A percentile compares a stretch with the other conserved stretches of the same genome.
These are phyloP conservation scores for Phytopythium kandeliae DNA, from an alignment of 352 stramenopile species.

Conservation along the genomic window DNA sequence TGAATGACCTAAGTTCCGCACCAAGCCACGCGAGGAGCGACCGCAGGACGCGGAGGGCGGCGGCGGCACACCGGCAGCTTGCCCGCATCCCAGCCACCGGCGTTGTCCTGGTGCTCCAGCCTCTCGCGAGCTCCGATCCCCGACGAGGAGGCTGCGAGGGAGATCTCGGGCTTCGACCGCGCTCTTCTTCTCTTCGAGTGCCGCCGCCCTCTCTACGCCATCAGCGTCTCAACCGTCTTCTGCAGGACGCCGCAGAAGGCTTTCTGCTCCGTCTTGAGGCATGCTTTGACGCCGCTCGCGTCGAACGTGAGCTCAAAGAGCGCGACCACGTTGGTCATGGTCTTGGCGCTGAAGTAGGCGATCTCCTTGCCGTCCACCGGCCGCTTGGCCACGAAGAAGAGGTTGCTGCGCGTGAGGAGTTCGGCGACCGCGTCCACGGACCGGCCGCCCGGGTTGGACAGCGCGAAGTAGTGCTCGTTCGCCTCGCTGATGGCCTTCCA, in stretches of 20 bases:
- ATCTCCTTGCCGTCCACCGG: constrained; percentile 93
- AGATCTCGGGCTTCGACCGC: neutral
- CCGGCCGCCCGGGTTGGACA: constrained; percentile 50
- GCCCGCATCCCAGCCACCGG: no score
- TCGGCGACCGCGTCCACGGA: constrained; percentile 87
- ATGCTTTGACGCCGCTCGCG: constrained; percentile 89
- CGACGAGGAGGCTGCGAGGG: neutral
- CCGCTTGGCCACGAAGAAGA: constrained; percentile 94
- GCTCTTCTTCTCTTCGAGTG: neutral
- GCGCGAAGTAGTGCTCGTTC: constrained; percentile 93
- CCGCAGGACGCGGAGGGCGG: no score
- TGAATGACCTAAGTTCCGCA: no score
- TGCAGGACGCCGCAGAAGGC: constrained; percentile 87
- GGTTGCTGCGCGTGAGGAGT: constrained; percentile 82
- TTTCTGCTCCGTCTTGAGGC: constrained; percentile 92
- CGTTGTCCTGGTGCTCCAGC: neutral
- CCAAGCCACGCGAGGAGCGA: no score
- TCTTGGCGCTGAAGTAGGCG: constrained; percentile 95
- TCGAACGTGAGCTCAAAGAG: constrained; percentile 96
- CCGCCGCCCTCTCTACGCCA: constrained; percentile 21
- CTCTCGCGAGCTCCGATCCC: constrained; percentile 1
- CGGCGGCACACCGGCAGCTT: no score
- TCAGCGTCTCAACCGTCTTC: constrained; percentile 79
- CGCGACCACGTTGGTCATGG: constrained; percentile 89
- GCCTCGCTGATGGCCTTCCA: constrained; percentile 96